Evolutionary conservation across 2,329 filamentous ascomycete species (phyloP), one percentile per base, ranked within the genome.

Genomic region (Tolypocladium tropicale): DNA sequence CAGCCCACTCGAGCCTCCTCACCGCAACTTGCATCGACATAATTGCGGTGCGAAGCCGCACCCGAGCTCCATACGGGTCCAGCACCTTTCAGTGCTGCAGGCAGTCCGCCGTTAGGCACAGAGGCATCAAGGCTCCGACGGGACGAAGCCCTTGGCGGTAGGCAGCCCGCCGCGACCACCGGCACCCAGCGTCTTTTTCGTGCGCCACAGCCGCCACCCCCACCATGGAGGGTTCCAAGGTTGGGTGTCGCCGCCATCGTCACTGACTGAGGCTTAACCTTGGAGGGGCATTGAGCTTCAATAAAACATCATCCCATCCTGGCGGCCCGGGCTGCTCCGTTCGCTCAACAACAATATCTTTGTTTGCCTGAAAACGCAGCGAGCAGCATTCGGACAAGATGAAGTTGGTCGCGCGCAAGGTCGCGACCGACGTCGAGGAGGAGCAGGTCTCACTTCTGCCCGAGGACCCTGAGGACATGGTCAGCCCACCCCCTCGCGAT

Each of bases 381-480:
- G 34, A 28, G 28, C 36, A 30, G 14, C 23, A 54, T 5, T 32
- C 16, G 6, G 28, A 11, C 54, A 55, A n/a, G 16, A 75, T 76
- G 73, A 75, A 75, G 68, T 65, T 75, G 53, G 63, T 73, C 53
- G 66, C 68, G 46, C 69, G 70, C 53, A 69, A 70, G 58, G 62
- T 71, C 51, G 67, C 71, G 54, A 69, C 70, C 48, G 66, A 68
- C n/a, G 61, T 72, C 52, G 69, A 71, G 65, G 72, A 73, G 56
- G 70, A 75, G 64, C 68, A 69, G 32, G 67, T 76, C 53, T 73
- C 72, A 41, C 68, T 76, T 23, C 63, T 75, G 7, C 72, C 74
- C 54, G 74, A 76, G 55, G 74, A 76, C 62, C 70, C 74, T 41
- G 74, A 76, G 63, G 74, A 76, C 62, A 77, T 78, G 74, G 75